Base-by-base conservation (phyloP, 2,329 filamentous ascomycete genomes). In the Chrysoporthe puriensis region DNA sequence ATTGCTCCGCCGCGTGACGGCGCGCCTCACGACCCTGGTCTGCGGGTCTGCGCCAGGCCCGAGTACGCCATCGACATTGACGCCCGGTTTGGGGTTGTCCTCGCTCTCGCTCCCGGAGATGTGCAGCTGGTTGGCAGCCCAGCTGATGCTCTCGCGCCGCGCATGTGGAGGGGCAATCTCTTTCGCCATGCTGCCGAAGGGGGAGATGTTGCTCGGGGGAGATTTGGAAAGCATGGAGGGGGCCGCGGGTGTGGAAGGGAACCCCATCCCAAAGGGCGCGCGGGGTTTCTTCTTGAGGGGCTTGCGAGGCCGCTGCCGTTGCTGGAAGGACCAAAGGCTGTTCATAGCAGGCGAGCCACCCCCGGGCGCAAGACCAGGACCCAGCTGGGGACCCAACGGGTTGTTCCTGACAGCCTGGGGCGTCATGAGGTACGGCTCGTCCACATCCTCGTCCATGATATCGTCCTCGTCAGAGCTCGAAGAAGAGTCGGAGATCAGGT, bases 41-140 rank as follows among this genome's bases (percentile, higher is more conserved):
- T 90, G 89, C 14, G 84, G 84, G 72, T 88, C 84, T 66, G 85
- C 78, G 60, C 82, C 79, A 16, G 80, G 79, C 8, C 79, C 77
- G 36, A 78, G 76, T 26, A 79, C 72, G 36, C 81, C 80, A 59
- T 83, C 83, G 21, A 82, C 81, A 64, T 86, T 79, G 21, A 76
- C 77, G 48, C 82, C 84, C 1, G 73, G 60, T 69, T 82, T 83
- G 5, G 79, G 82, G 71, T 87, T 88, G 71, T 95, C 92, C 16
- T 92, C 91, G 74, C 90, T 92, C 73, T 97, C 94, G 72, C 90
- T 94, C 4, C 93, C 87, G 64, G 88, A 90, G 48, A 97, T 91
- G 71, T 96, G 91, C 26, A 97, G 81, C 73, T 97, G 93, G 72
- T 96, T 94, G 18, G 94, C 94, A 48, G 94, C 93, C 82, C 96